Base-by-base conservation (phyloP, 108 stramenopile species). In the Nannochloropsis salina region DNA sequence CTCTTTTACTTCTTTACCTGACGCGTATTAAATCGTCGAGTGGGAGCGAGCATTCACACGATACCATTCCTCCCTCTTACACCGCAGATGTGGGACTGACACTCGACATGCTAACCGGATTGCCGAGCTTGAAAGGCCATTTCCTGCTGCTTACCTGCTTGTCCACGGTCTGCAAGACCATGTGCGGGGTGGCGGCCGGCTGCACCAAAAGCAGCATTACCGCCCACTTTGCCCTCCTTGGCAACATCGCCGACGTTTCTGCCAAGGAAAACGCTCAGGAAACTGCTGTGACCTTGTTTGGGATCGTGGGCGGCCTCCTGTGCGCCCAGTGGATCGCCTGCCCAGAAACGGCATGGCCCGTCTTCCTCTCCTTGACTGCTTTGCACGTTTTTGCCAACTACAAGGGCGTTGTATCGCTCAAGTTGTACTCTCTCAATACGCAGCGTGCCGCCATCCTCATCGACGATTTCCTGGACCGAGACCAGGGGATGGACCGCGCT, bases 181-280 rank as follows among this genome's bases (percentile, higher is more conserved):
- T 96, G 83, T 91, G 91, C 81, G 91, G 91, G 21, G 86, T 91
- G 20, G 86, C 91, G 11, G 91, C 91, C 9, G 91, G 91, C 9
- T 86, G 88, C 61, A 90, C 88, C 82, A 95, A 95, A 92, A 93
- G 93, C 21, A 91, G 93, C n/a, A 96, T 98, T 80, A 95, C 96
- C 6, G 90, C 94, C 42, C 61, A 95, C 95, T 86, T 94, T 92
- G 44, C 96, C 94, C 9, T 96, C 92, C 80, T 92, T 10, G 94
- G 95, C 6, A 97, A 98, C 88, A 93, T 94, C 86, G 96, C 96
- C 2, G 97, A 98, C 88, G 87, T 98, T 81, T 93, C 90, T 86
- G 94, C 96, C 85, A 98, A 98, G 89, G 97, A 98, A 87, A 93
- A 92, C 11, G 95, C 96, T 18, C 97, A 98, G 90, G 97, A 98